These are phyloP conservation scores for Cladochytrium tenue DNA, from an alignment of 371 early-diverging fungal species.

Conservation along the genomic window DNA sequence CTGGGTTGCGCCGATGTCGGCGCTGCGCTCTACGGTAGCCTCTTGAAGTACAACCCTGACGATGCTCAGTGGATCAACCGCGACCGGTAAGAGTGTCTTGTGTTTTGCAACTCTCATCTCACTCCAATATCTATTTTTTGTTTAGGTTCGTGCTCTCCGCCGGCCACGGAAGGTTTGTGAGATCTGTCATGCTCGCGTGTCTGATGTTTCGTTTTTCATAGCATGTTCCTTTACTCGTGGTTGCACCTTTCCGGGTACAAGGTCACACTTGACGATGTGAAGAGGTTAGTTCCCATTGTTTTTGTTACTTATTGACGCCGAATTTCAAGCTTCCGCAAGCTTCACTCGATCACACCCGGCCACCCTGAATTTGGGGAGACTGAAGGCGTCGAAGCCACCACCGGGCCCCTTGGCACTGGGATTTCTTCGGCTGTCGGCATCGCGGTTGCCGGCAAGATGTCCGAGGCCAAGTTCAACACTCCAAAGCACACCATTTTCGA, in stretches of 20 bases:
- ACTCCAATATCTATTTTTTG: background rate
- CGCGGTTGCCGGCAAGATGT: constrained; percentile 87
- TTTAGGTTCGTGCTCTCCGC: constrained; percentile 92
- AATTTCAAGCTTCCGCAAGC: constrained; percentile 75
- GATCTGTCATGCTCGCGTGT: constrained; percentile 58
- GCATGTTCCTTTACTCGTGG: constrained; percentile 78
- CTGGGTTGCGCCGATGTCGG: constrained; percentile 97
- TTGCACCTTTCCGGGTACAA: constrained; percentile 90
- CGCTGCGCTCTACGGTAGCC: constrained; percentile 85
- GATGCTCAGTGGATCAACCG: constrained; percentile 88
- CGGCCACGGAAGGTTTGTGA: constrained; percentile 80
- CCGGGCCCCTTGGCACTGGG: constrained; percentile 99
- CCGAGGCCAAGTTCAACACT: constrained; percentile 88
- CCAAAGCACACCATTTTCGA: constrained; percentile 80
- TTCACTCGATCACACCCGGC: constrained; percentile 89
- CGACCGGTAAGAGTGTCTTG: constrained; percentile 66
- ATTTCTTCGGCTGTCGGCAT: constrained; percentile 96
- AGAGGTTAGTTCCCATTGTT: constrained; percentile 38
- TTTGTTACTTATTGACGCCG: background rate
- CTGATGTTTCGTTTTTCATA: constrained; percentile 35
- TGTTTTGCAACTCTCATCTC: background rate
- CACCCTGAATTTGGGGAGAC: constrained; percentile 89
- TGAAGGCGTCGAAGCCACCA: constrained; percentile 95
- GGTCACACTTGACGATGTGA: constrained; percentile 89
- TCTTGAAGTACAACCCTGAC: constrained; percentile 81